A percentile compares a stretch with the other conserved stretches of the same genome.
phyloP scores from a whole-genome alignment of 2,329 filamentous ascomycete genomes.

The Delphinella strobiligena region DNA sequence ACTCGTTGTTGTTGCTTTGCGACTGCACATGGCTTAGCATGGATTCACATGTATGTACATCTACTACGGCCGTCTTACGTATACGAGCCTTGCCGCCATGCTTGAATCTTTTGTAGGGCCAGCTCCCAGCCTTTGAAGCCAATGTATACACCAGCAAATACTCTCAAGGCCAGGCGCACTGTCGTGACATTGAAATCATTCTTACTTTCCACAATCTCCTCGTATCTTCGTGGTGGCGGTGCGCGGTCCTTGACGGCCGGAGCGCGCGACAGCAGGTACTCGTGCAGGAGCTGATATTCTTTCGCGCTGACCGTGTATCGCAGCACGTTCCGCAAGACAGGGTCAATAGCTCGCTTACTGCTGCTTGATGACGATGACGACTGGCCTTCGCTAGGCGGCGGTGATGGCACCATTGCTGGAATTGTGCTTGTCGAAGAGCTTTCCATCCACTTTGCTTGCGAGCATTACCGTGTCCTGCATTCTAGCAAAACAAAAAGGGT shows the following conservation, averaged over 20 bases:
- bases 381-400: conserved; percentile 2
- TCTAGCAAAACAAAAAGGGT: too few species aligned
- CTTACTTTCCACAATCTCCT: conserved; percentile 35
- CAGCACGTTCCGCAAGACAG: conserved; percentile 71
- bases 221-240: conserved; percentile 38
- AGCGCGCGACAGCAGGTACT: conserved; percentile 67
- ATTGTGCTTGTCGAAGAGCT: too few species aligned
- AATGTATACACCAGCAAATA: conserved; percentile 30
- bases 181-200: conserved; percentile 26
- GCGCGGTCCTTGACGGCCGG: conserved; percentile 44
- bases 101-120: conserved; percentile 22
- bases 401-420: conserved; percentile 3
- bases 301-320: conserved; percentile 72
- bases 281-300: conserved; percentile 77
- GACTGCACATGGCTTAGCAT: neutral
- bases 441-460: too few species aligned
- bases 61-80: neutral
- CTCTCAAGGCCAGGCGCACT: conserved; percentile 32
- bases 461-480: too few species aligned
- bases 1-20: neutral
- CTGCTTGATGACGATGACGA: conserved; percentile 2
- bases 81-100: neutral
- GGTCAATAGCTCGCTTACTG: conserved; percentile 36
- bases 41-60: too few species aligned
- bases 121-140: conserved; percentile 36